Evolutionary conservation across 129 eudicot genomes (phyloP).

Genomic region (Smallanthus sonchifolius): DNA sequence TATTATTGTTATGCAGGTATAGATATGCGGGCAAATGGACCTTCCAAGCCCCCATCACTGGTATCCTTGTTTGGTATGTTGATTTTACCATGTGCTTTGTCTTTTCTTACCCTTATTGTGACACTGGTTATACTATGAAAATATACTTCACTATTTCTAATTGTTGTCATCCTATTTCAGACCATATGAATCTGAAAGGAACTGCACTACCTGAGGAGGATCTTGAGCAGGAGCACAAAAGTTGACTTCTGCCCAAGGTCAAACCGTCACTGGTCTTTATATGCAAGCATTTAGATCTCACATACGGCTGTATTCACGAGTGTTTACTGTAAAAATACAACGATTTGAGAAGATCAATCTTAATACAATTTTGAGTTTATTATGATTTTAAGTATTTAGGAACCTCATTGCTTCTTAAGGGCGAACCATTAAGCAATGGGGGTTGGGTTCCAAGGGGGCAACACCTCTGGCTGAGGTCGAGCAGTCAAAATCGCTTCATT

Average conservation of each 20-base stretch:
- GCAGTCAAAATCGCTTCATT: too few relatives aligned
- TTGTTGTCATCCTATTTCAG: slow-evolving; percentile 19
- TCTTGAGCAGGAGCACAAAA: slow-evolving; percentile 44
- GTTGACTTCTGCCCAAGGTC: slow-evolving; percentile 17
- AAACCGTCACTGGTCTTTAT: background rate
- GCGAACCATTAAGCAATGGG: too few relatives aligned
- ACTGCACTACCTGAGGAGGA: slow-evolving; percentile 50
- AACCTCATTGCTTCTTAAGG: too few relatives aligned
- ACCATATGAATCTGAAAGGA: slow-evolving; percentile 45
- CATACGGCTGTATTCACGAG: slow-evolving; percentile 21
- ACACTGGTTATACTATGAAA: background rate
- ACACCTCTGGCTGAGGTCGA: too few relatives aligned
- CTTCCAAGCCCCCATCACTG: slow-evolving; percentile 70
- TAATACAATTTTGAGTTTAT: slow-evolving; percentile 25
- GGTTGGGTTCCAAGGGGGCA: too few relatives aligned
- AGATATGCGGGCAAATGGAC: slow-evolving; percentile 50
- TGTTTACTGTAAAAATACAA: slow-evolving; percentile 42
- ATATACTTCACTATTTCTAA: background rate
- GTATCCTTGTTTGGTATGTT: slow-evolving; percentile 74
- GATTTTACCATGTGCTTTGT: background rate
- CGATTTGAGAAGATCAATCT: slow-evolving; percentile 28
- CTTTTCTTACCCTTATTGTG: background rate
- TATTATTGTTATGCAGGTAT: slow-evolving; percentile 46
- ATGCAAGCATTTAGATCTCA: slow-evolving; percentile 30
- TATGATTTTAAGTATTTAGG: too few relatives aligned